These are phyloP conservation scores for Puccinellia tenuiflora DNA, from an alignment of 176 grass and related monocot species.

Conservation along the genomic window DNA sequence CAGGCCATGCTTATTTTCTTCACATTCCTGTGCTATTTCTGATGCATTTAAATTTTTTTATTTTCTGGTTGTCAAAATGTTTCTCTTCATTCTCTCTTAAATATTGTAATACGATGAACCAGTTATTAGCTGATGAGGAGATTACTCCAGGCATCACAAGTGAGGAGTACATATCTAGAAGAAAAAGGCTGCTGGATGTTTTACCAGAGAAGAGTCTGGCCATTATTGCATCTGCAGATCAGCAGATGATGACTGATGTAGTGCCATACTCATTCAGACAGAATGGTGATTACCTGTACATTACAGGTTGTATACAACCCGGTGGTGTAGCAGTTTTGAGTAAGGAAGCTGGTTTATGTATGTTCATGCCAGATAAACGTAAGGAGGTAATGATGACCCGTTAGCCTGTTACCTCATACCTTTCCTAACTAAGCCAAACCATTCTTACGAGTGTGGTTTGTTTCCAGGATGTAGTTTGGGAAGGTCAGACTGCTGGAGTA, in stretches of 20 bases:
- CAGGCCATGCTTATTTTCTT: not conserved
- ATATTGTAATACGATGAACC: slow-evolving; percentile 16
- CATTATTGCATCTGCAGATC: slow-evolving; percentile 69
- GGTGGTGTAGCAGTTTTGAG: slow-evolving; percentile 79
- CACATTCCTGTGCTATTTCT: not conserved
- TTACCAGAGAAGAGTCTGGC: slow-evolving; percentile 80
- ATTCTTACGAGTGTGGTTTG: slow-evolving; percentile 27
- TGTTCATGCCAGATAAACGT: slow-evolving; percentile 88
- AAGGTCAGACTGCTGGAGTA: slow-evolving; percentile 86
- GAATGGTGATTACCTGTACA: slow-evolving; percentile 76
- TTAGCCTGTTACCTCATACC: not conserved
- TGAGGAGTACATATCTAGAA: slow-evolving; percentile 70
- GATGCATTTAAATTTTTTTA: not conserved
- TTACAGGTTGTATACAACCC: slow-evolving; percentile 81
- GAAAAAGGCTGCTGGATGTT: slow-evolving; percentile 61
- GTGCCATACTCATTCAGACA: slow-evolving; percentile 90
- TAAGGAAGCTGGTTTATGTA: slow-evolving; percentile 61
- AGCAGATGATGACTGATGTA: slow-evolving; percentile 97
- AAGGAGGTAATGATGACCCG: slow-evolving; percentile 50
- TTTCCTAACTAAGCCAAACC: slow-evolving; percentile 1
- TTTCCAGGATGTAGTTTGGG: slow-evolving; percentile 71
- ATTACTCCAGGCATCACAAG: slow-evolving; percentile 75
- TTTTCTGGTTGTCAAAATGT: not conserved
- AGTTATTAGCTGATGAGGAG: slow-evolving; percentile 74
- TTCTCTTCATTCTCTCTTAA: slow-evolving; percentile 18